Conservation (phyloP, 164 flowering plant species). For the Vitis rupestris region DNA sequence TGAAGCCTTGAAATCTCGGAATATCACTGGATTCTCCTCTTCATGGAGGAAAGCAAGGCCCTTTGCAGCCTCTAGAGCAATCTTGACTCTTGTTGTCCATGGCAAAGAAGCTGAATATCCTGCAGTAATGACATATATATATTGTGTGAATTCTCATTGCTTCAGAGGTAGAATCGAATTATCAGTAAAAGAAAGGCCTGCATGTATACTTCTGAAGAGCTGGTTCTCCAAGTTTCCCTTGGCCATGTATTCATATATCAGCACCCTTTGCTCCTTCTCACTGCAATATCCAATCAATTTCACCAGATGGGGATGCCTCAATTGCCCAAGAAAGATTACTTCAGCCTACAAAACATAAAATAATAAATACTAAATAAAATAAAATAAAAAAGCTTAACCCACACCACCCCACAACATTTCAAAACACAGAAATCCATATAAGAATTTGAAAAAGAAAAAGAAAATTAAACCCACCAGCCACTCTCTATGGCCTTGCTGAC, state of each 20-base stretch:
- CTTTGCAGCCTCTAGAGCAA: slow-evolving; percentile 85
- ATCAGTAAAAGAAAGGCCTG: neutral
- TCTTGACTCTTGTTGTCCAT: slow-evolving; percentile 80
- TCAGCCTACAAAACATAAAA: slow-evolving; percentile 53
- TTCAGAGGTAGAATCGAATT: no score
- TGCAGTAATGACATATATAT: slow-evolving; percentile 25
- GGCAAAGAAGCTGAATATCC: slow-evolving; percentile 59
- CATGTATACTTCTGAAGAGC: slow-evolving; percentile 56
- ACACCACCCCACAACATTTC: no score
- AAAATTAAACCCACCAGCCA: slow-evolving; percentile 70
- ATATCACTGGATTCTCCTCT: slow-evolving; percentile 72
- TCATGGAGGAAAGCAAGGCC: slow-evolving; percentile 86
- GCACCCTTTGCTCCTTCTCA: slow-evolving; percentile 77
- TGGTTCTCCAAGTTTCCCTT: slow-evolving; percentile 75
- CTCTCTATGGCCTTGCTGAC: slow-evolving; percentile 82
- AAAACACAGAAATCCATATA: neutral
- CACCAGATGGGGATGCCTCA: slow-evolving; percentile 78
- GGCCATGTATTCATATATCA: slow-evolving; percentile 81
- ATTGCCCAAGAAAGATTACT: slow-evolving; percentile 78
- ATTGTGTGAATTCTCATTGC: no score
- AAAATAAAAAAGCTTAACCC: neutral
- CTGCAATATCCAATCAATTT: slow-evolving; percentile 90
- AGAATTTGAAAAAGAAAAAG: neutral
- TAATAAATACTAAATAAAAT: neutral
- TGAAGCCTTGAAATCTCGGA: slow-evolving; percentile 84